Evolutionary conservation across 1,284 basidiomycete species (phyloP).

Genomic region (Irpex sp.): DNA sequence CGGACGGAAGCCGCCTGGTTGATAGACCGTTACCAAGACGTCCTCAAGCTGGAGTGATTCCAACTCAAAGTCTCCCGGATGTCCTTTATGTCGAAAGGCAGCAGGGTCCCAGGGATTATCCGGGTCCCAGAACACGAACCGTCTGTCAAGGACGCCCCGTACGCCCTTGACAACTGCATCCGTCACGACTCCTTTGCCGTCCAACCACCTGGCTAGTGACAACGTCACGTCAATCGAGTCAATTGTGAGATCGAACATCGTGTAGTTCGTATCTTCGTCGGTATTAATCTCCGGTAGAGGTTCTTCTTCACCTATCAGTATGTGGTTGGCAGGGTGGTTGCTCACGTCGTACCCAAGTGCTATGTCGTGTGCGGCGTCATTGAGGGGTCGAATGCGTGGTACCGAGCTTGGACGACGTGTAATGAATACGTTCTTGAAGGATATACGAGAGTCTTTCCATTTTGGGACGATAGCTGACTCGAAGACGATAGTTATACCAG

Average conservation of each 20-base stretch:
- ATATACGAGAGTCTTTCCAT: constrained; percentile 94
- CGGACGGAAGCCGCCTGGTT: constrained; percentile 90
- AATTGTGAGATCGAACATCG: constrained; percentile 88
- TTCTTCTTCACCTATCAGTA: constrained; percentile 49
- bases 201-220: constrained; percentile 91
- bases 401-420: constrained; percentile 65
- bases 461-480: constrained; percentile 98
- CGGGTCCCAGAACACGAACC: constrained; percentile 84
- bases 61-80: constrained; percentile 89
- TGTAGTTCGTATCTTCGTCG: constrained; percentile 65
- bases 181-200: constrained; percentile 91
- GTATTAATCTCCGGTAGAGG: constrained; percentile 17
- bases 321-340: constrained; percentile 69
- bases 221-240: constrained; percentile 96
- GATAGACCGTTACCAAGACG: constrained; percentile 91
- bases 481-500: constrained; percentile 93
- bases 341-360: constrained; percentile 72
- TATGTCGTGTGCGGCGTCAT: constrained; percentile 40
- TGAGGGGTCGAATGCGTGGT: constrained; percentile 16
- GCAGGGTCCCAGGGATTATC: constrained; percentile 76
- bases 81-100: constrained; percentile 71
- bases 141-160: constrained; percentile 89
- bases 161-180: constrained; percentile 93
- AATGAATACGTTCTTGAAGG: constrained; percentile 96
- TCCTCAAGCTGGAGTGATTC: constrained; percentile 90